Percentiles rank a stretch among this genome's conserved stretches.
Evolutionary conservation across 345 rosid species (phyloP).

Genomic region (Acer yangbiense): DNA sequence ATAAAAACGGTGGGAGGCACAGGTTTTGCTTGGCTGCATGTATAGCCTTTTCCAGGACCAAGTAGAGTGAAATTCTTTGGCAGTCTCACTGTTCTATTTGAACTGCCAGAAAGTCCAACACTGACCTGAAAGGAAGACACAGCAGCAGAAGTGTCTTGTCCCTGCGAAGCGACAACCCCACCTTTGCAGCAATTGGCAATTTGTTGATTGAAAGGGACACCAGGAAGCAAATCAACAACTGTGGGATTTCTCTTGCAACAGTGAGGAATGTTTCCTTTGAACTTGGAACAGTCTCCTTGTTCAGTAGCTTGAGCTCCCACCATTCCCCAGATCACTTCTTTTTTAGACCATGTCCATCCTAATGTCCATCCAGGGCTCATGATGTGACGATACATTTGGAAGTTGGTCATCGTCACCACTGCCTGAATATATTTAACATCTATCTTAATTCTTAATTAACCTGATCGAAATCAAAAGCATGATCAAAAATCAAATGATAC

Average conservation of each 20-base stretch:
- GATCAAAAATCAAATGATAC: not conserved
- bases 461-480: not conserved
- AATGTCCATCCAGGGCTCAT: conserved; percentile 49
- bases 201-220: conserved; percentile 49
- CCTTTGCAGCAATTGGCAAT: conserved; percentile 52
- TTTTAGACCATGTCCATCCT: conserved; percentile 52
- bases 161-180: conserved; percentile 40
- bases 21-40: conserved; percentile 42
- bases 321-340: conserved; percentile 54
- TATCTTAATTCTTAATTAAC: not conserved
- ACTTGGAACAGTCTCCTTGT: conserved; percentile 60
- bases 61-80: conserved; percentile 49
- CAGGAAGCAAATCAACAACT: conserved; percentile 50
- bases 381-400: conserved; percentile 47
- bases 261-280: conserved; percentile 49
- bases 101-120: conserved; percentile 47
- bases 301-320: conserved; percentile 50
- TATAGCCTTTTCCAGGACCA: conserved; percentile 49
- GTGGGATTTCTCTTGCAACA: conserved; percentile 42
- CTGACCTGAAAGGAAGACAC: conserved; percentile 44
- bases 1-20: conserved; percentile 35
- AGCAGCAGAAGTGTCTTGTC: conserved; percentile 42
- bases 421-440: conserved; percentile 32
- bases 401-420: conserved; percentile 41
- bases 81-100: conserved; percentile 46